These are phyloP conservation scores for Calonectria hawksworthii DNA, from an alignment of 2,329 filamentous ascomycete genomes.

Conservation along the genomic window DNA sequence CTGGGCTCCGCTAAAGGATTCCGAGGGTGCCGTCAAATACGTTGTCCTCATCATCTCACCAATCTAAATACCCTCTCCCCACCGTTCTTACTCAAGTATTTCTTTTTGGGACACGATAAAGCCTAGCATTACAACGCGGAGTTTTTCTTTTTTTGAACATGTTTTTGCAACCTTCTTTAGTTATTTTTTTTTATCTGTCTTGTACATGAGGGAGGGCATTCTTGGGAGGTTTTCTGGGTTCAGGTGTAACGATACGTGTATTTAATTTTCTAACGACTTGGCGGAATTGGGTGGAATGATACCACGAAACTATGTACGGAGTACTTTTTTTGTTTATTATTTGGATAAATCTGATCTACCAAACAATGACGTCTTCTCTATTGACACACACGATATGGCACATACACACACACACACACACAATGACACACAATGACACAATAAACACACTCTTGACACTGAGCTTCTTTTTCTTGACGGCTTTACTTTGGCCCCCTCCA, in stretches of 20 bases:
- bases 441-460: too few species aligned
- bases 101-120: background rate
- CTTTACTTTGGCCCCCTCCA: background rate
- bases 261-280: slow-evolving; percentile 27
- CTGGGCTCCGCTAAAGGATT: slow-evolving; percentile 46
- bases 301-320: slow-evolving; percentile 24
- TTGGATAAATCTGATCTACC: background rate
- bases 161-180: background rate
- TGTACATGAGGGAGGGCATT: slow-evolving; percentile 12
- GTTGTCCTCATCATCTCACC: slow-evolving; percentile 40
- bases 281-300: slow-evolving; percentile 26
- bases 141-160: background rate
- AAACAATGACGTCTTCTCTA: background rate
- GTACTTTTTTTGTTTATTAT: background rate
- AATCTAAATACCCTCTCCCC: slow-evolving; percentile 6
- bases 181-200: background rate
- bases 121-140: slow-evolving; percentile 15
- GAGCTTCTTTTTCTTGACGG: too few species aligned
- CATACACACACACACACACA: background rate
- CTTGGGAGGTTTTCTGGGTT: background rate
- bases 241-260: slow-evolving; percentile 30
- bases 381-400: background rate
- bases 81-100: background rate
- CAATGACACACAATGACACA: too few species aligned
- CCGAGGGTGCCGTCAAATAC: slow-evolving; percentile 42